phyloP scores from a whole-genome alignment of 192 early-diverging fungal species.

The Spinellus fusiger region DNA sequence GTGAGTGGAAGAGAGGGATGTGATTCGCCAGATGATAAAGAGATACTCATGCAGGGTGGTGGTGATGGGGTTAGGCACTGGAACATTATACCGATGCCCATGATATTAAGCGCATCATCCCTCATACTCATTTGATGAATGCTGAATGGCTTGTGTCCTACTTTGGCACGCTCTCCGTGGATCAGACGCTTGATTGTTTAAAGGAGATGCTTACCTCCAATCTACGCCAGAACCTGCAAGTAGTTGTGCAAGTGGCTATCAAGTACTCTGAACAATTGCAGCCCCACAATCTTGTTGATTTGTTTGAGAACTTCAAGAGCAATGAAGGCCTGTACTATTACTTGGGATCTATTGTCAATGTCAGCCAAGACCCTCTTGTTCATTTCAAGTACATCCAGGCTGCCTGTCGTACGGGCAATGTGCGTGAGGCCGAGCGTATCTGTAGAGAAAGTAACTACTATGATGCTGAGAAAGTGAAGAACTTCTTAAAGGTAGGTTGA shows the following conservation, averaged over 20 bases:
- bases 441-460: conserved; percentile 95
- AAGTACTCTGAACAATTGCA: conserved; percentile 97
- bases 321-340: conserved; percentile 97
- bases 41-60: not conserved
- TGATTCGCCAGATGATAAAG: not conserved
- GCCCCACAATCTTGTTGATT: conserved; percentile 76
- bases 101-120: conserved; percentile 94
- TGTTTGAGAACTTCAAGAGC: conserved; percentile 90
- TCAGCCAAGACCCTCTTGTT: conserved; percentile 90
- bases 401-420: conserved; percentile 84
- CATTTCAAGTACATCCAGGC: conserved; percentile 99
- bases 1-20: conserved; percentile 26
- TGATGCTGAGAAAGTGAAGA: conserved; percentile 98
- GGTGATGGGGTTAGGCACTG: conserved; percentile 49
- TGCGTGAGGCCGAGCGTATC: conserved; percentile 96
- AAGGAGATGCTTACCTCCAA: conserved; percentile 92
- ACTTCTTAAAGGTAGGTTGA: conserved; percentile 77
- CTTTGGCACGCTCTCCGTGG: conserved; percentile 95
- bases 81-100: conserved; percentile 96
- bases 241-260: conserved; percentile 91
- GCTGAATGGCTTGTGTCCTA: conserved; percentile 91
- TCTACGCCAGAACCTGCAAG: conserved; percentile 91
- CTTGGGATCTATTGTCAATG: conserved; percentile 92
- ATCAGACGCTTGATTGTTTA: conserved; percentile 91
- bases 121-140: conserved; percentile 80